These are phyloP conservation scores for Fusarium zealandicum DNA, from an alignment of 2,329 filamentous ascomycete species.

Conservation along the genomic window DNA sequence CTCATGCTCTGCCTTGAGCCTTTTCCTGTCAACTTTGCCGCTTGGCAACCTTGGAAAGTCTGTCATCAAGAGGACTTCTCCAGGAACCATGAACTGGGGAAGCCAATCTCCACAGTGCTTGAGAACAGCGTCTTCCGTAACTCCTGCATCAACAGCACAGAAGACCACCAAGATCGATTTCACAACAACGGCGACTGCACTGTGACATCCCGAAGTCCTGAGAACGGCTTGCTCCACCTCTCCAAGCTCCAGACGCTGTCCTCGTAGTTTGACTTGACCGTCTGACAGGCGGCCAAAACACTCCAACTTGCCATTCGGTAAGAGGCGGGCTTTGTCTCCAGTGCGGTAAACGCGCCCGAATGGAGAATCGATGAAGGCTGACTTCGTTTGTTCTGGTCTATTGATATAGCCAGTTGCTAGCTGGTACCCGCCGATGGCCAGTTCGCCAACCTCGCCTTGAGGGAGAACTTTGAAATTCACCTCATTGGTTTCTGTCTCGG, in stretches of 20 bases:
- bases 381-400: slow-evolving; percentile 74
- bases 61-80: slow-evolving; percentile 69
- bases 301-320: slow-evolving; percentile 74
- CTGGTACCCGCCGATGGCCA: slow-evolving; percentile 82
- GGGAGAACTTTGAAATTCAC: slow-evolving; percentile 62
- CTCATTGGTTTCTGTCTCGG: slow-evolving; percentile 26
- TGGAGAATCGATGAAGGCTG: slow-evolving; percentile 72
- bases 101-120: slow-evolving; percentile 75
- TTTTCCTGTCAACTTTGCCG: slow-evolving; percentile 80
- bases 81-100: slow-evolving; percentile 83
- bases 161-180: slow-evolving; percentile 77
- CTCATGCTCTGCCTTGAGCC: slow-evolving; percentile 61
- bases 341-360: slow-evolving; percentile 82
- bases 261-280: slow-evolving; percentile 86
- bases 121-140: slow-evolving; percentile 54
- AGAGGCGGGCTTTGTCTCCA: slow-evolving; percentile 80
- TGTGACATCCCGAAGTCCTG: slow-evolving; percentile 67
- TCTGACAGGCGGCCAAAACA: slow-evolving; percentile 80
- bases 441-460: slow-evolving; percentile 74
- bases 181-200: slow-evolving; percentile 71
- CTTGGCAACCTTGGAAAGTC: slow-evolving; percentile 79
- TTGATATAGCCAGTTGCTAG: slow-evolving; percentile 85
- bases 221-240: slow-evolving; percentile 77
- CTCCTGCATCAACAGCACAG: slow-evolving; percentile 61
- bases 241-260: slow-evolving; percentile 82